These are phyloP conservation scores for Podaxis sp. DNA, from an alignment of 768 basidiomycete species.

Conservation along the genomic window DNA sequence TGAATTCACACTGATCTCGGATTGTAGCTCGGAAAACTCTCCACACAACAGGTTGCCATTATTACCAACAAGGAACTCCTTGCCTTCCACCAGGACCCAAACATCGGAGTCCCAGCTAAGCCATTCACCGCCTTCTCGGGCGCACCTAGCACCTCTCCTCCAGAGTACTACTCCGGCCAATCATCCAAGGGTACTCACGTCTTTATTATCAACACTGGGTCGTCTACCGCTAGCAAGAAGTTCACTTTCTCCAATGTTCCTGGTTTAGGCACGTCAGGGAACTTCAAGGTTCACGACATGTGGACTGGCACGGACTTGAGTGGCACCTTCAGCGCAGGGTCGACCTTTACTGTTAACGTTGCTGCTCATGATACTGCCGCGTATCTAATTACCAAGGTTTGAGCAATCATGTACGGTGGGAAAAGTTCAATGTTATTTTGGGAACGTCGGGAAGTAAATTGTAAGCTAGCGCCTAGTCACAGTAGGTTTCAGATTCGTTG, in stretches of 20 bases:
- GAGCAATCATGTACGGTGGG: not conserved
- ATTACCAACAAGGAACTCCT: constrained; percentile 51
- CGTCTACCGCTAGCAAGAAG: constrained; percentile 37
- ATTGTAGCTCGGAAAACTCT: constrained; percentile 40
- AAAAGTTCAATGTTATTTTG: not conserved
- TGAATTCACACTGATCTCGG: constrained; percentile 9
- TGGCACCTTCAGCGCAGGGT: constrained; percentile 34
- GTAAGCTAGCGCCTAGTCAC: no score
- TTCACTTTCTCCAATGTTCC: constrained; percentile 47
- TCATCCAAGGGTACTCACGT: constrained; percentile 52
- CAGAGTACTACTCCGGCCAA: constrained; percentile 49
- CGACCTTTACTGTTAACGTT: constrained; percentile 38
- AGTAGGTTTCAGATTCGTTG: no score
- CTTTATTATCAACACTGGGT: constrained; percentile 51
- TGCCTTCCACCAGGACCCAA: constrained; percentile 52
- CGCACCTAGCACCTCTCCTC: constrained; percentile 41
- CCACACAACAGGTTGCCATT: constrained; percentile 40
- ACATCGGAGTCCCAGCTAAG: constrained; percentile 42
- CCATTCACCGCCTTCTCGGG: constrained; percentile 43
- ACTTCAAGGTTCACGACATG: constrained; percentile 51
- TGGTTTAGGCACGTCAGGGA: constrained; percentile 35
- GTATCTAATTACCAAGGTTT: constrained; percentile 35
- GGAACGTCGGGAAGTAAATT: no score
- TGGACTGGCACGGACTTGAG: constrained; percentile 44
- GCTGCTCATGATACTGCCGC: constrained; percentile 54